Conservation (phyloP, 331 rosid genomes). For the Dryas integrifolia region DNA sequence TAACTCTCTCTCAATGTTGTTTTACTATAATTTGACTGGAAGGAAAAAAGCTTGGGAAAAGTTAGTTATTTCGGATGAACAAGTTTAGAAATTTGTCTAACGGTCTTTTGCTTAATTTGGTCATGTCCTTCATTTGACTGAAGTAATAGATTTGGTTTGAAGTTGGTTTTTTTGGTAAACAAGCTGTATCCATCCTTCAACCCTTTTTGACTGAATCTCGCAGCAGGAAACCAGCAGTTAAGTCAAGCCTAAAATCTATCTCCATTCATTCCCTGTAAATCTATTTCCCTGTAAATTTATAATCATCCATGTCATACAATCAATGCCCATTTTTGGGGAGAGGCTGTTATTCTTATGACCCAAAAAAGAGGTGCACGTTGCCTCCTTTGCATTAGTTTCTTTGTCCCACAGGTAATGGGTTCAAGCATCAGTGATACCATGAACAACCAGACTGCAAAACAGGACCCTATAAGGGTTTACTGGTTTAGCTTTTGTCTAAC, state of each 20-base stretch:
- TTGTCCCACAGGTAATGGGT: neutral
- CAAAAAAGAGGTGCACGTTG: neutral
- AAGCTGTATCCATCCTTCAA: neutral
- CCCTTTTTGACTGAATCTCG: neutral
- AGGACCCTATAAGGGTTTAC: neutral
- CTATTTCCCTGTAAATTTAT: neutral
- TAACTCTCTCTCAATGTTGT: neutral
- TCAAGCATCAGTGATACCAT: neutral
- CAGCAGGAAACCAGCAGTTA: conserved; percentile 2
- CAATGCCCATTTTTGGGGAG: neutral
- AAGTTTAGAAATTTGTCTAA: conserved; percentile 7
- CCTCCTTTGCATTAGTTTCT: neutral
- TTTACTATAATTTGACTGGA: conserved; percentile 6
- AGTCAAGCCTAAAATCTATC: neutral
- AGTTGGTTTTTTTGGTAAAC: conserved; percentile 5
- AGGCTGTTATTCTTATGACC: neutral
- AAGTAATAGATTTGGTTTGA: neutral
- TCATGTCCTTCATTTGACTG: neutral
- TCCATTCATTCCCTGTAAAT: conserved; percentile 3
- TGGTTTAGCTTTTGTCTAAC: no score
- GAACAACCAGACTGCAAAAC: neutral
- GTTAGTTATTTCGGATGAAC: conserved; percentile 18
- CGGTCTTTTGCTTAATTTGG: conserved; percentile 20
- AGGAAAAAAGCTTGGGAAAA: conserved; percentile 11
- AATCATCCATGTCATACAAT: neutral